phyloP scores from a whole-genome alignment of 805 yeast genomes.

The Candida tibetensis region DNA sequence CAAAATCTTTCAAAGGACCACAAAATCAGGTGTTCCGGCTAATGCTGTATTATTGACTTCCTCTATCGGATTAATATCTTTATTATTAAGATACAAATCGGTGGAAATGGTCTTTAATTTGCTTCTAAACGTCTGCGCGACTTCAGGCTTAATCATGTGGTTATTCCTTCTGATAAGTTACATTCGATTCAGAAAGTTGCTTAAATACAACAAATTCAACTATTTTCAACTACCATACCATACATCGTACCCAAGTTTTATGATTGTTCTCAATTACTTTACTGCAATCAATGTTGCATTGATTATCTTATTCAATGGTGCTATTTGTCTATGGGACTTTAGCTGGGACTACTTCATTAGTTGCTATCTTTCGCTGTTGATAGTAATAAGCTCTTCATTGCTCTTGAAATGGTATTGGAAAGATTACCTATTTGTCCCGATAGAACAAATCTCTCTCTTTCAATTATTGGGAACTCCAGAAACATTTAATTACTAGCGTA shows the following conservation, averaged over 20 bases:
- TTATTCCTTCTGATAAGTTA: constrained; percentile 18
- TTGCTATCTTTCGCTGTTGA: constrained; percentile 1
- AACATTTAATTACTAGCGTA: no score
- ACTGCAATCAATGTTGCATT: constrained; percentile 15
- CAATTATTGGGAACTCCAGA: no score
- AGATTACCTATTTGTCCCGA: constrained; percentile 3
- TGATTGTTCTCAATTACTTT: constrained; percentile 11
- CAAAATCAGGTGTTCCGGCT: constrained; percentile 16
- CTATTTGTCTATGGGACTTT: constrained; percentile 16
- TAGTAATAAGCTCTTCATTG: background rate
- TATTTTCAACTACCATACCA: constrained; percentile 3
- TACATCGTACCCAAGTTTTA: constrained; percentile 10
- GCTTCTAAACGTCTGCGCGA: constrained; percentile 21
- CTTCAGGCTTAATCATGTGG: constrained; percentile 30
- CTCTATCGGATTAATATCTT: constrained; percentile 18
- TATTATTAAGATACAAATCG: constrained; percentile 16
- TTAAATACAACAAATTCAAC: background rate
- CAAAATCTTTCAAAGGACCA: constrained; percentile 4
- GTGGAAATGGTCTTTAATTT: constrained; percentile 15
- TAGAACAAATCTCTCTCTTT: background rate
- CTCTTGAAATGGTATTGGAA: constrained; percentile 3
- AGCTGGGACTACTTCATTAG: constrained; percentile 11
- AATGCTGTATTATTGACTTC: constrained; percentile 19
- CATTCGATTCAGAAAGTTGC: constrained; percentile 11
- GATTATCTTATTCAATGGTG: constrained; percentile 16